Percentiles rank a stretch among this genome's conserved stretches.
Evolutionary conservation across 2,329 filamentous ascomycete genomes (phyloP).

Genomic region (Fusarium protoensiforme): DNA sequence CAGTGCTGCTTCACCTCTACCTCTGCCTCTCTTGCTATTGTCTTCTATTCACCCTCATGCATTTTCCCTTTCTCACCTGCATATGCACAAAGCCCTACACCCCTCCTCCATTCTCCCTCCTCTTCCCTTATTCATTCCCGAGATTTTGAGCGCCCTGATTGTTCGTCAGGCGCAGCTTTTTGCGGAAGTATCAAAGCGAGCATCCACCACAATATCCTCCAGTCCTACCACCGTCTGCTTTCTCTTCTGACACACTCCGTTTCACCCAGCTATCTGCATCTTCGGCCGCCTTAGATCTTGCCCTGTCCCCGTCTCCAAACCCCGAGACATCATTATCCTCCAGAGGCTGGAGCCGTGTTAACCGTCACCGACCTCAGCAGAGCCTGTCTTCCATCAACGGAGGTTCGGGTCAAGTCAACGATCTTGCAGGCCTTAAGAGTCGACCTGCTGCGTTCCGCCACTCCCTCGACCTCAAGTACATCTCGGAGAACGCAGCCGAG

Average conservation of each 20-base stretch:
- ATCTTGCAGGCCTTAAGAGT: slow-evolving; percentile 59
- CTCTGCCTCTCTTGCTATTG: slow-evolving; percentile 16
- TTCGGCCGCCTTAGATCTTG: slow-evolving; percentile 83
- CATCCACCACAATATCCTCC: background rate
- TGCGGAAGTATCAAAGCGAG: background rate
- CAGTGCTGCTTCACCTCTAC: slow-evolving; percentile 29
- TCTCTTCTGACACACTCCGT: slow-evolving; percentile 47
- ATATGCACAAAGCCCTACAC: background rate
- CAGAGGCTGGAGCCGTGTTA: slow-evolving; percentile 69
- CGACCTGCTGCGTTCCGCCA: slow-evolving; percentile 64
- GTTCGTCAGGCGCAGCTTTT: background rate
- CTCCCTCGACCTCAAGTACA: slow-evolving; percentile 67
- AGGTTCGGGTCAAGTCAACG: slow-evolving; percentile 54
- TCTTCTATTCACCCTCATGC: slow-evolving; percentile 20
- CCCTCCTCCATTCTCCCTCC: background rate
- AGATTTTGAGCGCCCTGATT: slow-evolving; percentile 13
- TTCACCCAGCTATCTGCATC: slow-evolving; percentile 78
- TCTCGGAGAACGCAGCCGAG: slow-evolving; percentile 58
- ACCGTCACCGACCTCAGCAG: slow-evolving; percentile 75
- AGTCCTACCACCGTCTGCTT: slow-evolving; percentile 25
- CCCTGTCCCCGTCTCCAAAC: slow-evolving; percentile 74
- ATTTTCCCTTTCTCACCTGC: slow-evolving; percentile 2
- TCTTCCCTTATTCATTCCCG: background rate
- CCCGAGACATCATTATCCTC: slow-evolving; percentile 60
- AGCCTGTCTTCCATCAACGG: slow-evolving; percentile 63